Evolutionary conservation across 495 filamentous ascomycete genomes (phyloP), one percentile per base, ranked within the genome.

Genomic region (Filosporella fistucella): DNA sequence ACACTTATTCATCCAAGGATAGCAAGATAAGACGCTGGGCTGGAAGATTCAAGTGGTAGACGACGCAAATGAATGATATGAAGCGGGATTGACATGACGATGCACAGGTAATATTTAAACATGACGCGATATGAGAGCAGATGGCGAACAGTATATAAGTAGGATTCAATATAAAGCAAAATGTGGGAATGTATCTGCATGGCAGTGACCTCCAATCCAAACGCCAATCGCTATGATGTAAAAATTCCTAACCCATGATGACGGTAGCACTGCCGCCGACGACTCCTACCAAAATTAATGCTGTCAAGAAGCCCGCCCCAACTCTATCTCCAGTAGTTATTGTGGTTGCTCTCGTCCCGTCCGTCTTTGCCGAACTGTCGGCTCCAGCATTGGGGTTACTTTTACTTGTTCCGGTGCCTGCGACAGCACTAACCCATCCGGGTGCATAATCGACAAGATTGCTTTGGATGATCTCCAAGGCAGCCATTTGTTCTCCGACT

Each of bases 301-400:
- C 63, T n/a, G 83, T 86, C 54, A 83, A 51, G 26, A 87, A 68
- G 0, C 68, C 73, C 4, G 84, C 84, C 7, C 83, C 86, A 17
- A 71, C 77, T 40, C 66, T 68, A 61, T 84, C 82, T 3, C 62
- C 75, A 4, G 62, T 62, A 0, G 71, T 75, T 23, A 82, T 68
- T 20, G 30, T 14, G 13, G 2, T 22, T 9, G 24, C 42, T 3
- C 12, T 16, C 22, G 33, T 62, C 46, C 17, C 13, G 10, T 44
- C 33, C 26, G 42, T 20, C 12, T 43, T 45, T 14, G 20, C 23
- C n/a, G 13, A 24, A 25, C 49, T 66, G 2, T 33, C 51, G 26
- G 63, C 74, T 14, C 87, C 86, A 12, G 83, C 86, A n/a, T 68
- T 70, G 0, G 84, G 77, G 58, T 93, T 65, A 0, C 89, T 88